Conservation (phyloP, 495 filamentous ascomycete genomes). For the Bathelium albidoporum region DNA sequence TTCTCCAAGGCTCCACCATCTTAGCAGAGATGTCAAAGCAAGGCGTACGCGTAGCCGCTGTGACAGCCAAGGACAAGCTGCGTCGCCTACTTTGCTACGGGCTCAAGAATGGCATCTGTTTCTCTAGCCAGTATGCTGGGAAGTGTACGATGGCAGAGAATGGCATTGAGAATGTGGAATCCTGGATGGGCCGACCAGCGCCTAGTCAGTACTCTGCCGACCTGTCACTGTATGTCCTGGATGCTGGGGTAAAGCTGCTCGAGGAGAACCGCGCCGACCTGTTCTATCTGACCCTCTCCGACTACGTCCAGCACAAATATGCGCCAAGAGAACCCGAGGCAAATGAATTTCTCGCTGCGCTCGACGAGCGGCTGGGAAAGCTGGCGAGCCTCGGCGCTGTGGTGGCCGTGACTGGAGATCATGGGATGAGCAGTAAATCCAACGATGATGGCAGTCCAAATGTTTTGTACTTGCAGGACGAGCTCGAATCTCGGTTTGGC, state of each 20-base stretch:
- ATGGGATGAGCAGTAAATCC: constrained; percentile 32
- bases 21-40: constrained; percentile 28
- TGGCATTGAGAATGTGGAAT: constrained; percentile 22
- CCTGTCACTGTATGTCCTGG: constrained; percentile 32
- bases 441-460: constrained; percentile 25
- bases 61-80: constrained; percentile 35
- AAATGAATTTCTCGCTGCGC: constrained; percentile 25
- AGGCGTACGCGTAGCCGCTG: constrained; percentile 31
- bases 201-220: constrained; percentile 31
- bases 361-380: constrained; percentile 25
- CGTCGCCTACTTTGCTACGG: constrained; percentile 29
- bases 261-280: constrained; percentile 30
- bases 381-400: constrained; percentile 21
- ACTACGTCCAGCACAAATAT: constrained; percentile 33
- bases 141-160: constrained; percentile 9
- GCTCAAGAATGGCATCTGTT: constrained; percentile 28
- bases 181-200: constrained; percentile 25
- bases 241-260: constrained; percentile 33
- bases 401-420: constrained; percentile 32
- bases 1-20: constrained; percentile 29
- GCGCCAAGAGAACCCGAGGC: constrained; percentile 27
- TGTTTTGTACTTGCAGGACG: constrained; percentile 31
- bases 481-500: constrained; percentile 23
- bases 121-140: constrained; percentile 26
- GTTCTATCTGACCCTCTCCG: constrained; percentile 34